Evolutionary conservation across 352 stramenopile genomes (phyloP), one percentile per base, ranked within the genome.

Genomic region (Globisporangium splendens): DNA sequence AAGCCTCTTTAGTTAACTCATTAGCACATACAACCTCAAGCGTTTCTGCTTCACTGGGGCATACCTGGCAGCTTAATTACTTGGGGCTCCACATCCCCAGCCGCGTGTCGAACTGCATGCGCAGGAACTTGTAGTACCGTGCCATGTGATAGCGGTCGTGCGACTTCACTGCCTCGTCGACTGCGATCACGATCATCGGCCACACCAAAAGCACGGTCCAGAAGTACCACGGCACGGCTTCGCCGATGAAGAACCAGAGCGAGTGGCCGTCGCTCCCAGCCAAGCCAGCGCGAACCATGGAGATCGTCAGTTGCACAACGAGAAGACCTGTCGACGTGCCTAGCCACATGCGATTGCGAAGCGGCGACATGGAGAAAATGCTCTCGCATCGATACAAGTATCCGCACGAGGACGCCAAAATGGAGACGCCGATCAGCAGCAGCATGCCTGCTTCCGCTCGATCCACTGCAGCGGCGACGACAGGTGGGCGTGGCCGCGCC

Each of bases 41-140:
- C 2, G 5, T 31, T 31, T 31, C 24, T 31, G 24, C 24, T 31
- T 31, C 24, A 5, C 24, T 31, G 2, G 24, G 24, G 24, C 24
- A 31, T 31, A 31, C 24, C 24, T 31, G 24, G 5, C n/a, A n/a
- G n/a, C n/a, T n/a, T n/a, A 31, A 31, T 75, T 71, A 95, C 67
- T 92, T 93, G 12, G 86, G 86, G 42, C 83, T 93, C 86, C 86
- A 95, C 86, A 95, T 95, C 8, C 86, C 86, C 33, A 95, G 75
- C 0, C 84, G 69, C 10, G 86, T 95, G 61, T 95, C 86, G 60
- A 95, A 95, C 48, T 95, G 83, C 86, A 95, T 95, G 39, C 86
- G 72, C 8, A 95, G 54, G 46, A 93, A 95, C 50, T 90, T 91
- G 72, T 93, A 88, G 59, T 90, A 95, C 20, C 86, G 72, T 22